Conservation (phyloP, 306 rosid genomes). For the Cucurbita maxima region DNA sequence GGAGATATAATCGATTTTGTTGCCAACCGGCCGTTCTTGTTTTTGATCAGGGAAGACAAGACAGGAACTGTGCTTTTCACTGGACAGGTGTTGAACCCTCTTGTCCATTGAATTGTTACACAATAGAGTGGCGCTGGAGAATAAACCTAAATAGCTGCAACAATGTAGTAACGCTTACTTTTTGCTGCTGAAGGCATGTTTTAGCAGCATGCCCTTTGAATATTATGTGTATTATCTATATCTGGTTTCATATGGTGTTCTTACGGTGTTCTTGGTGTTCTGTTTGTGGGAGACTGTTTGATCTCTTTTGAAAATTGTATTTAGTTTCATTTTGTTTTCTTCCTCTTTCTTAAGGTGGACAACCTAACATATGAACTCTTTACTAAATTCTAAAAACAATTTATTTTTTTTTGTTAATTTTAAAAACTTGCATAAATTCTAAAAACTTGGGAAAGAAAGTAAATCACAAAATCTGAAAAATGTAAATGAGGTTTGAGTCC, state of each 20-base stretch:
- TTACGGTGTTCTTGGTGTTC: neutral
- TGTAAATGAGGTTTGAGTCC: too few relatives aligned
- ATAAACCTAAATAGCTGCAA: neutral
- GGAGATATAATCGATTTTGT: slow-evolving; percentile 34
- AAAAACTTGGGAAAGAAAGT: too few relatives aligned
- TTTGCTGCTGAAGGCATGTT: neutral
- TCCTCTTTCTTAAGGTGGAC: too few relatives aligned
- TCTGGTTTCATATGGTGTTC: neutral
- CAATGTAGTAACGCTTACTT: neutral
- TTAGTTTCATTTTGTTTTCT: too few relatives aligned
- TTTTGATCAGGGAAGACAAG: slow-evolving; percentile 45
- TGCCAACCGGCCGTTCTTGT: slow-evolving; percentile 73
- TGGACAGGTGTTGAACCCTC: slow-evolving; percentile 71
- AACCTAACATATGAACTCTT: too few relatives aligned
- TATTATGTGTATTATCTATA: neutral
- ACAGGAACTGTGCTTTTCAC: slow-evolving; percentile 52
- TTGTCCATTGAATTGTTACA: slow-evolving; percentile 10
- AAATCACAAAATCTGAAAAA: too few relatives aligned
- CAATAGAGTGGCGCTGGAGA: neutral
- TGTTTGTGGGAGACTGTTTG: neutral
- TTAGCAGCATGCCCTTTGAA: neutral
- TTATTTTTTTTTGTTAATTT: too few relatives aligned
- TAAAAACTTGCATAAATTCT: too few relatives aligned
- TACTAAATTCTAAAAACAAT: too few relatives aligned
- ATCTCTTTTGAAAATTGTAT: too few relatives aligned